Conservation (phyloP, 352 stramenopile genomes). For the Globisporangium orthogonon region DNA sequence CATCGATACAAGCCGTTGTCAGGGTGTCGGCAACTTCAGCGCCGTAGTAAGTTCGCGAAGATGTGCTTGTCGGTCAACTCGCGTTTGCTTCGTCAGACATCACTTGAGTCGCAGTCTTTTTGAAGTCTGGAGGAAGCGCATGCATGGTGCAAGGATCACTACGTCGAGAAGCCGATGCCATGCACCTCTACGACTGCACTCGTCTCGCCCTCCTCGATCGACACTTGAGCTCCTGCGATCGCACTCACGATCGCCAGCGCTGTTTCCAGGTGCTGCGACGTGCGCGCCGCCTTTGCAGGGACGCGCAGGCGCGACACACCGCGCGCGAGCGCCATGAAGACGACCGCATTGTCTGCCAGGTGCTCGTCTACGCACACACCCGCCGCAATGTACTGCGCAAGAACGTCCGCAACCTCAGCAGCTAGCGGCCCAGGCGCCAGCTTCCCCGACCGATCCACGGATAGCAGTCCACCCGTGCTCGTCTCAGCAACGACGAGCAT, state of each 20-base stretch:
- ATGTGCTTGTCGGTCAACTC: no score
- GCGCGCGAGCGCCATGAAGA: slow-evolving; percentile 59
- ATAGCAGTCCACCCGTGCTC: slow-evolving; percentile 30
- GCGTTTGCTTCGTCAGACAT: no score
- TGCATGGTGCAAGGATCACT: background rate
- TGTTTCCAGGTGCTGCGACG: slow-evolving; percentile 53
- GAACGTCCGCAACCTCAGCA: slow-evolving; percentile 14
- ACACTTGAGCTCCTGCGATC: slow-evolving; percentile 33
- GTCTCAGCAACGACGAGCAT: slow-evolving; percentile 39
- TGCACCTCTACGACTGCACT: slow-evolving; percentile 41
- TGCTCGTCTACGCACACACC: slow-evolving; percentile 69
- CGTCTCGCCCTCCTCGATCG: slow-evolving; percentile 29
- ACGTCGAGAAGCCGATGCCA: slow-evolving; percentile 21
- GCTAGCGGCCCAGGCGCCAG: slow-evolving; percentile 32
- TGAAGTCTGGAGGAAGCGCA: no score
- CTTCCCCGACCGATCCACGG: slow-evolving; percentile 30
- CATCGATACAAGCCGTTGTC: no score
- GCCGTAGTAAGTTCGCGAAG: no score
- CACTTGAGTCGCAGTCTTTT: no score
- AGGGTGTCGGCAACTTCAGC: no score
- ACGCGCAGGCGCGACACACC: slow-evolving; percentile 50
- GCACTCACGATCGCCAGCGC: slow-evolving; percentile 31
- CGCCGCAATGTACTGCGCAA: slow-evolving; percentile 25
- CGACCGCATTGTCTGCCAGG: slow-evolving; percentile 58
- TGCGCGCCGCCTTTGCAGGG: slow-evolving; percentile 27